Base-by-base conservation (phyloP, 108 stramenopile genomes). In the Conticribra weissflogii region DNA sequence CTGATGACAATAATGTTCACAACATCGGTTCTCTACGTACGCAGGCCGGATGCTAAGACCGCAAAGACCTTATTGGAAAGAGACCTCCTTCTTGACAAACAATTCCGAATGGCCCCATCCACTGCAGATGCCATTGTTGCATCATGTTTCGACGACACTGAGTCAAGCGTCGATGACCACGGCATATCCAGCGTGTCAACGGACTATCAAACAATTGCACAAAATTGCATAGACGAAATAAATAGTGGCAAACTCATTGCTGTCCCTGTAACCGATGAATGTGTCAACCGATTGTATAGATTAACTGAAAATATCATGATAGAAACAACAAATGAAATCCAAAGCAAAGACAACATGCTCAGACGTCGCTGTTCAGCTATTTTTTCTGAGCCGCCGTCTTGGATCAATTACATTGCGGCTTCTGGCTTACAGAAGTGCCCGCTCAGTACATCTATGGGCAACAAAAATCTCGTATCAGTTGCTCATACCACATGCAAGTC, bases 61-160 rank as follows among this genome's bases (percentile, higher is more conserved):
- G 73, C 66, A 8, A 90, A 93, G 50, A 31, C 32, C 29, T 54
- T 31, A 12, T 59, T 93, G 61, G 85, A 87, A 55, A 32, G 78
- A 18, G 51, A 49, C 1, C 36, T 47, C 25, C 30, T 74, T 17
- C 52, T 93, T 28, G 64, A 93, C 59, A 86, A 88, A 61, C 46
- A 75, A 28, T 90, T 83, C 77, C 92, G 92, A 15, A 89, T 93
- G 92, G 55, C 70, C 2, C 54, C 59, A 32, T 53, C 59, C 30
- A 53, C 25, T 33, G 27, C 56, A 48, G 48, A 59, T 46, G 76
- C 54, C 3, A 54, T 59, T 1, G 41, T 59, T 5, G 5, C 12
- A 12, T 9, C 36, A 41, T 41, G 12, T 45, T 34, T 28, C 2
- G 69, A 59, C 53, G 54, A 41, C 52, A 45, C 0, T 22, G 19